A percentile compares a stretch with the other conserved stretches of the same genome.
Evolutionary conservation across 2,329 filamentous ascomycete genomes (phyloP).

Genomic region (Xylaria arbuscula): DNA sequence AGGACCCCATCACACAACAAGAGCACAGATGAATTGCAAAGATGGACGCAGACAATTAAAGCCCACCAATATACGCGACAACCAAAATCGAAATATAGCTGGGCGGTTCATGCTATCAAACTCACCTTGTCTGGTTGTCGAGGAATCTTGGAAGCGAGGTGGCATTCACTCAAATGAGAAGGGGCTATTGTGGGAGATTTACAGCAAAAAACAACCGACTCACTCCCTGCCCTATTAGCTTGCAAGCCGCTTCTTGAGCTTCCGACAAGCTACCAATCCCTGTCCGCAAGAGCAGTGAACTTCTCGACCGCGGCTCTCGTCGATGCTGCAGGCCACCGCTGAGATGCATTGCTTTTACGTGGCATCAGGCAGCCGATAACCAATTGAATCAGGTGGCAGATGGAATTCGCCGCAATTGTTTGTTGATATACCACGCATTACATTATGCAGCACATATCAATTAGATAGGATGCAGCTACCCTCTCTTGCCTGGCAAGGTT

Average conservation of each 20-base stretch:
- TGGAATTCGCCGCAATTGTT: slow-evolving; percentile 44
- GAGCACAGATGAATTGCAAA: slow-evolving; percentile 8
- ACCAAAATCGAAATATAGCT: slow-evolving; percentile 26
- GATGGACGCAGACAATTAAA: neutral
- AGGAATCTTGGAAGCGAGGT: slow-evolving; percentile 20
- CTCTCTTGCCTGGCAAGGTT: slow-evolving; percentile 46
- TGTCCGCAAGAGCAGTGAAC: slow-evolving; percentile 24
- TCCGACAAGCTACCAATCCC: slow-evolving; percentile 20
- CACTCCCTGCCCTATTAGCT: slow-evolving; percentile 25
- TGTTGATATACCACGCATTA: slow-evolving; percentile 37
- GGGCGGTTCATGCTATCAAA: slow-evolving; percentile 28
- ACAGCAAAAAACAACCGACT: slow-evolving; percentile 1
- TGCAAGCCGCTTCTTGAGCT: slow-evolving; percentile 25
- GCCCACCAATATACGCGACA: slow-evolving; percentile 20
- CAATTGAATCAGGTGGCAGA: slow-evolving; percentile 44
- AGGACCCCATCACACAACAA: slow-evolving; percentile 20
- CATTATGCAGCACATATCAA: slow-evolving; percentile 40
- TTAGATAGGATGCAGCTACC: slow-evolving; percentile 48
- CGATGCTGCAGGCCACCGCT: slow-evolving; percentile 29
- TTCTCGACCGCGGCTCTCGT: slow-evolving; percentile 33
- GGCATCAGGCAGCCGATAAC: slow-evolving; percentile 28
- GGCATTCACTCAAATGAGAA: slow-evolving; percentile 23
- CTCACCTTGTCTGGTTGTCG: slow-evolving; percentile 11
- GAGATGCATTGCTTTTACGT: slow-evolving; percentile 33
- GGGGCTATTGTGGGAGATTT: slow-evolving; percentile 18